These are phyloP conservation scores for Monosporozyma siamensis DNA, from an alignment of 805 yeast genomes.

Conservation along the genomic window DNA sequence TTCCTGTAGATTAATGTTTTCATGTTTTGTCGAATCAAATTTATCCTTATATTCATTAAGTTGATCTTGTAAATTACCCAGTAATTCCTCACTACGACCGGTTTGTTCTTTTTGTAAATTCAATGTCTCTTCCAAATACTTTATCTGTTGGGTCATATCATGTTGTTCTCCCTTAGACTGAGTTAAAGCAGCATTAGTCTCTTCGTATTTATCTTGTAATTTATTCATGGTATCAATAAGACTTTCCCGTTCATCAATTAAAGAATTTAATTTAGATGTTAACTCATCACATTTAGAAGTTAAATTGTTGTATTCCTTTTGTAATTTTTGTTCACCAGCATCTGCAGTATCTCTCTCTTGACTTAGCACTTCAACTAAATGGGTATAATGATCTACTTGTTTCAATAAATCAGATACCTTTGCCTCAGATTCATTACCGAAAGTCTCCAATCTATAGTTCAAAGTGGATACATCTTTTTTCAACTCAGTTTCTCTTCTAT, in stretches of 20 bases:
- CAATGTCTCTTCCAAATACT: conserved; percentile 24
- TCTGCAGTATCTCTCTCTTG: conserved; percentile 36
- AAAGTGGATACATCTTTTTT: conserved; percentile 56
- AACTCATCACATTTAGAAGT: conserved; percentile 46
- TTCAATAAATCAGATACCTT: conserved; percentile 33
- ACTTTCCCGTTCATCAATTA: conserved; percentile 54
- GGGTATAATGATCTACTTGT: conserved; percentile 37
- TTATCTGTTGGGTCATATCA: conserved; percentile 15
- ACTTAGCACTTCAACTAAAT: conserved; percentile 34
- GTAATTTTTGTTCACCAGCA: conserved; percentile 38
- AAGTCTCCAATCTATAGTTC: conserved; percentile 49
- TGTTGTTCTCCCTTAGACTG: conserved; percentile 17
- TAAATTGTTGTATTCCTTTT: conserved; percentile 37
- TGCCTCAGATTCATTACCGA: conserved; percentile 32
- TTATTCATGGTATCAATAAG: conserved; percentile 42
- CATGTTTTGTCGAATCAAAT: conserved; percentile 39
- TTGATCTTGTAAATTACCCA: conserved; percentile 30
- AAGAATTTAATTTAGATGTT: conserved; percentile 49
- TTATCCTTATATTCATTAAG: conserved; percentile 26
- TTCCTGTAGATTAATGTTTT: conserved; percentile 48
- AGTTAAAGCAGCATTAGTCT: conserved; percentile 10
- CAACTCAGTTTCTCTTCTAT: conserved; percentile 57
- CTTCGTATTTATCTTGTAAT: conserved; percentile 30
- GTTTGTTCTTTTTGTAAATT: conserved; percentile 26
- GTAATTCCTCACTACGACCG: conserved; percentile 28